A percentile compares a stretch with the other conserved stretches of the same genome.
These are phyloP conservation scores for Trichoderma oligosporum DNA, from an alignment of 2,329 filamentous ascomycete species.

Conservation along the genomic window DNA sequence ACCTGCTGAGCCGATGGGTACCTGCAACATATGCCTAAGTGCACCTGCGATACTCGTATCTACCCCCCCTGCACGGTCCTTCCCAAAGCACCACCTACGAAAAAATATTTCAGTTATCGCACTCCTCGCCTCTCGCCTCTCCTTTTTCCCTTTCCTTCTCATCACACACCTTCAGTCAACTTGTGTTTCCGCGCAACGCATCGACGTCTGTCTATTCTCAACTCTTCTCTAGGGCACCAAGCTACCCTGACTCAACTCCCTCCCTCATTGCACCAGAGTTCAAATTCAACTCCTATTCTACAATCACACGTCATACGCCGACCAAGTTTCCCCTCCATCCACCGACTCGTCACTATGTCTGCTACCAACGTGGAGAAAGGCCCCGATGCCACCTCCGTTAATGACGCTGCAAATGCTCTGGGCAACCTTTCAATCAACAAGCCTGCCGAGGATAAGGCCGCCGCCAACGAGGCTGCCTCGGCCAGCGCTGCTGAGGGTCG, in stretches of 20 bases:
- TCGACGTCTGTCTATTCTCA: constrained; percentile 43
- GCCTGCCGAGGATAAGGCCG: constrained; percentile 51
- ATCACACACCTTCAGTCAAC: constrained; percentile 44
- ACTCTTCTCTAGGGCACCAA: constrained; percentile 74
- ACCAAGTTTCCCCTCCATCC: constrained; percentile 43
- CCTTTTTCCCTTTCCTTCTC: constrained; percentile 34
- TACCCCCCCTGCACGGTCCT: constrained; percentile 20
- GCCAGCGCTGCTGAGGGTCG: constrained; percentile 97
- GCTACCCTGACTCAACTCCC: constrained; percentile 66
- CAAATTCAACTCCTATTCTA: constrained; percentile 35
- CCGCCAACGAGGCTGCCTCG: constrained; percentile 85
- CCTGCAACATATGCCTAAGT: not conserved
- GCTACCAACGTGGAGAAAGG: constrained; percentile 61
- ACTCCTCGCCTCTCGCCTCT: constrained; percentile 29
- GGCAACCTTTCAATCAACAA: constrained; percentile 65
- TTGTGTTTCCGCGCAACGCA: constrained; percentile 48
- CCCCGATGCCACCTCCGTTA: constrained; percentile 62
- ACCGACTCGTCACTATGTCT: constrained; percentile 72
- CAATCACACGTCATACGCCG: constrained; percentile 42
- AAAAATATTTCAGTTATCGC: constrained; percentile 43
- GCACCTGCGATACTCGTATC: constrained; percentile 18
- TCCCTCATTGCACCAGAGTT: constrained; percentile 70
- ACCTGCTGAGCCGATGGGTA: constrained; percentile 11
- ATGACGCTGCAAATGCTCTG: constrained; percentile 71
- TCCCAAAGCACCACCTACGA: constrained; percentile 21